phyloP scores from a whole-genome alignment of 257 asterid genomes.

The Mentha longifolia region DNA sequence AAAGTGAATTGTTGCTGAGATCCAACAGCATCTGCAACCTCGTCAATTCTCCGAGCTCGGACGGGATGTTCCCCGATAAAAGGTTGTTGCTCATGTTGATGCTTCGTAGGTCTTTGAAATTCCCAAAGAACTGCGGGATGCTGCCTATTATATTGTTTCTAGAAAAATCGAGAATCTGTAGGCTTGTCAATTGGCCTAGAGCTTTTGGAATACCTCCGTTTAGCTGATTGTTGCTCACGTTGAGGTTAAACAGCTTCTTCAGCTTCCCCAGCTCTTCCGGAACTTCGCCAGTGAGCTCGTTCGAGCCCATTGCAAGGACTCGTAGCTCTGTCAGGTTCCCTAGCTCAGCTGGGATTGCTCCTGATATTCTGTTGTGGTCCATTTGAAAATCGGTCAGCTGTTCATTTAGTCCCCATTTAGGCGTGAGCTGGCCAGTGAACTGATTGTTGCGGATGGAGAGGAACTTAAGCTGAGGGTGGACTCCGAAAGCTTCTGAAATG shows the following conservation, averaged over 20 bases:
- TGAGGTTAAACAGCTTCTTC: slow-evolving; percentile 44
- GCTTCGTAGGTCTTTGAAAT: slow-evolving; percentile 42
- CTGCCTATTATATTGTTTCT: slow-evolving; percentile 53
- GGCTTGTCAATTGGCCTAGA: slow-evolving; percentile 47
- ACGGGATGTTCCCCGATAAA: slow-evolving; percentile 64
- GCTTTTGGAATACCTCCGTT: not conserved
- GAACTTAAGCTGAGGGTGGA: slow-evolving; percentile 56
- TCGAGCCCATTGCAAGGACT: slow-evolving; percentile 55
- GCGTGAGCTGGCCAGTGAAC: slow-evolving; percentile 60
- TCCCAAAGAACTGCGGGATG: slow-evolving; percentile 53
- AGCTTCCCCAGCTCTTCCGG: slow-evolving; percentile 60
- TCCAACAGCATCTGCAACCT: slow-evolving; percentile 56
- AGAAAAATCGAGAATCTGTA: slow-evolving; percentile 63
- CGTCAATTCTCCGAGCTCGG: slow-evolving; percentile 58
- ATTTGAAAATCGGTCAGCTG: slow-evolving; percentile 54
- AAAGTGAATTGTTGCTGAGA: slow-evolving; percentile 59
- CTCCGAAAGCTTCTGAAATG: slow-evolving; percentile 59
- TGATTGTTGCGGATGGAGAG: slow-evolving; percentile 55
- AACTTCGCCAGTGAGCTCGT: slow-evolving; percentile 62
- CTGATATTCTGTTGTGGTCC: slow-evolving; percentile 56
- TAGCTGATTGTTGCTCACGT: slow-evolving; percentile 36
- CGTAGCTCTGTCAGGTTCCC: slow-evolving; percentile 56
- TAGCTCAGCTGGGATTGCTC: slow-evolving; percentile 63
- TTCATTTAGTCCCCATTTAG: slow-evolving; percentile 58
- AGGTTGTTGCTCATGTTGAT: slow-evolving; percentile 57